Percentiles rank a stretch among this genome's conserved stretches.
Conservation (phyloP, 2,329 filamentous ascomycete species). For the Paecilomyces niveus region DNA sequence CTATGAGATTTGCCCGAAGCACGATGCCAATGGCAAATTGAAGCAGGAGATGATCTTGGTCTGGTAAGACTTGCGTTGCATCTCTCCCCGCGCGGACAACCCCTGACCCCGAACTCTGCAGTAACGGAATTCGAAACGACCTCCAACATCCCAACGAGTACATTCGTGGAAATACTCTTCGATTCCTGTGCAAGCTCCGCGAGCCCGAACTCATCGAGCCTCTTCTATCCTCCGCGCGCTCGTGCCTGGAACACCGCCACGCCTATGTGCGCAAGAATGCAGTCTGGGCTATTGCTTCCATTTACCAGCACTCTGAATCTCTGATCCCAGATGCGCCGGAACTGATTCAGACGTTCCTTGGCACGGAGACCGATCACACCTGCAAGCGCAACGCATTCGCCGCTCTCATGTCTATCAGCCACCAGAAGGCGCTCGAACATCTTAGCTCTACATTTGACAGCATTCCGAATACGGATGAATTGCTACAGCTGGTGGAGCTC, state of each 20-base stretch:
- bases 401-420: conserved; percentile 81
- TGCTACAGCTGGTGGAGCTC: conserved; percentile 85
- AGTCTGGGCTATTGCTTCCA: conserved; percentile 88
- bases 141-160: conserved; percentile 97
- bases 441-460: conserved; percentile 85
- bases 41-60: conserved; percentile 99
- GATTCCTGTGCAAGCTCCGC: conserved; percentile 92
- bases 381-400: conserved; percentile 98
- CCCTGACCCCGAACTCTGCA: conserved; percentile 29
- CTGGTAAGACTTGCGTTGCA: conserved; percentile 56
- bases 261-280: conserved; percentile 98
- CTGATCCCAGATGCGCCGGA: conserved; percentile 95
- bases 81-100: background rate
- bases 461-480: conserved; percentile 87
- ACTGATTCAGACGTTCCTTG: conserved; percentile 81
- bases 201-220: conserved; percentile 96
- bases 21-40: conserved; percentile 83
- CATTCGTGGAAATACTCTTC: conserved; percentile 93
- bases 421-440: conserved; percentile 85
- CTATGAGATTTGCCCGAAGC: conserved; percentile 97
- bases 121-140: conserved; percentile 96
- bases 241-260: conserved; percentile 91
- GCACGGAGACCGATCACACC: conserved; percentile 83
- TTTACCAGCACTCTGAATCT: conserved; percentile 81
- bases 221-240: conserved; percentile 81